phyloP scores from a whole-genome alignment of 495 filamentous ascomycete species.

The Aspergillus haitiensis region DNA sequence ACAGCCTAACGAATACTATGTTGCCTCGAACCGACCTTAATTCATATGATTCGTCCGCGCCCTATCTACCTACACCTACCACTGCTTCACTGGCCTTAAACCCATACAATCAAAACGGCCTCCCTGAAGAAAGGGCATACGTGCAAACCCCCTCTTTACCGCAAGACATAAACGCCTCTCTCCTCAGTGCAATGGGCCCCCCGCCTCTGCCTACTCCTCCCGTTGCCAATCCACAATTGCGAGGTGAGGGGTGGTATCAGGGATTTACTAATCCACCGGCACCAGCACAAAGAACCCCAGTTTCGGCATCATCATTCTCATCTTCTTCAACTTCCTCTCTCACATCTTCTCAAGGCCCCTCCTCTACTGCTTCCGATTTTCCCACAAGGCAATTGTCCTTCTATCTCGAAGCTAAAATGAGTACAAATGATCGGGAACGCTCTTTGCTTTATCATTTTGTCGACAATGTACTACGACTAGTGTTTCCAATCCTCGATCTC shows the following conservation, averaged over 20 bases:
- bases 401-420: conserved; percentile 4
- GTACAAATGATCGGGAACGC: conserved; percentile 52
- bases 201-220: conserved; percentile 6
- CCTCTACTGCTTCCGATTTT: background rate
- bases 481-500: conserved; percentile 85
- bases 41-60: background rate
- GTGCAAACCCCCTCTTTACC: background rate
- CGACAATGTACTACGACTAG: conserved; percentile 74
- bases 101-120: background rate
- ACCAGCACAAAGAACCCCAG: background rate
- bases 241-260: conserved; percentile 9
- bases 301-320: background rate
- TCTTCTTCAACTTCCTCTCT: background rate
- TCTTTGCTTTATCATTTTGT: conserved; percentile 87
- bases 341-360: background rate
- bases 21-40: background rate
- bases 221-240: conserved; percentile 2
- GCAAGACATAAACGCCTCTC: background rate
- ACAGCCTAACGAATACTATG: background rate
- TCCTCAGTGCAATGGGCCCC: background rate
- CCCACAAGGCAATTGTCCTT: conserved; percentile 3
- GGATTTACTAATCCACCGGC: conserved; percentile 6
- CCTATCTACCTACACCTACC: conserved; percentile 12
- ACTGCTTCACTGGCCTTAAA: background rate
- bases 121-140: background rate